phyloP scores from a whole-genome alignment of 768 basidiomycete species.

The Pleurotus tuoliensis region DNA sequence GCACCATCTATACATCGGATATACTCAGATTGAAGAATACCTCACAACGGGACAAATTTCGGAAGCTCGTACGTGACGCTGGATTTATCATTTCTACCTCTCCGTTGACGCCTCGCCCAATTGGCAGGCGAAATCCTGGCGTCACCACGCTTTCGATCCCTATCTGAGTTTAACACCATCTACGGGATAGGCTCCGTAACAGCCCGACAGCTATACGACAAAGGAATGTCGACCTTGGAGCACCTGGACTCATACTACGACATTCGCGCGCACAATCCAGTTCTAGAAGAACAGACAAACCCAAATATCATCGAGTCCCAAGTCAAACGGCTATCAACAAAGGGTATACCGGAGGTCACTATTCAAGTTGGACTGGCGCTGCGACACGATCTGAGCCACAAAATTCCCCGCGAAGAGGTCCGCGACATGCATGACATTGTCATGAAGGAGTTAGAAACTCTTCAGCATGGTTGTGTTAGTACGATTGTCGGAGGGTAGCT shows the following conservation, averaged over 20 bases:
- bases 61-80: constrained; percentile 34
- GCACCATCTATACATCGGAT: background rate
- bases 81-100: too few relatives aligned
- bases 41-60: constrained; percentile 10
- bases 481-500: constrained; percentile 82
- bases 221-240: constrained; percentile 62
- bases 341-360: constrained; percentile 12
- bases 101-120: constrained; percentile 4
- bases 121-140: constrained; percentile 41
- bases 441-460: constrained; percentile 54
- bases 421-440: constrained; percentile 71
- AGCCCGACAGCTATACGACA: constrained; percentile 60
- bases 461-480: constrained; percentile 66
- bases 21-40: constrained; percentile 10
- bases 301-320: constrained; percentile 5
- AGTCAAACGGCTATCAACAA: constrained; percentile 4
- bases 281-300: constrained; percentile 8
- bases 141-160: constrained; percentile 51
- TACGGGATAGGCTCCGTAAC: constrained; percentile 75
- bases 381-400: constrained; percentile 46
- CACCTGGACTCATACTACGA: constrained; percentile 70
- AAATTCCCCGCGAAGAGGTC: constrained; percentile 71
- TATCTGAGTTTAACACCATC: constrained; percentile 57
- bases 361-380: constrained; percentile 60
- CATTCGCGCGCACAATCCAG: constrained; percentile 18